phyloP scores from a whole-genome alignment of 139 green algal genomes.

The Haematococcus lacustris region DNA sequence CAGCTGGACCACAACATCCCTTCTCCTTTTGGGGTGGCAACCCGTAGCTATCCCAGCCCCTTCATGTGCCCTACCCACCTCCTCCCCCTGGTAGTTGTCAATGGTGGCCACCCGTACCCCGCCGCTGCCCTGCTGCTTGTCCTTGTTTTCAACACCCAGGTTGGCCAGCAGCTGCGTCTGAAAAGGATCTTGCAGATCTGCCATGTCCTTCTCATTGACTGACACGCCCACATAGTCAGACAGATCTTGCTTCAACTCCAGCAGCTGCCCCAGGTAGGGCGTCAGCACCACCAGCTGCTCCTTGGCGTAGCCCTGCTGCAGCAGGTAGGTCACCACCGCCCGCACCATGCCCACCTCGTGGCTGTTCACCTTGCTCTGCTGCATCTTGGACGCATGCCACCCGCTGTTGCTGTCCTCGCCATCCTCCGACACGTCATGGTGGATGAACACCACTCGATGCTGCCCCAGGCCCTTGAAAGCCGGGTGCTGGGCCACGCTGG shows the following conservation, averaged over 20 bases:
- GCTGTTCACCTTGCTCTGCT: slow-evolving; percentile 20
- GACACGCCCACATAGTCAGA: slow-evolving; percentile 8
- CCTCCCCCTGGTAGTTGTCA: slow-evolving; percentile 65
- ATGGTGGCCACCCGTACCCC: slow-evolving; percentile 60
- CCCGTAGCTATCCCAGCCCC: background rate
- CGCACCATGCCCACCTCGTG: slow-evolving; percentile 49
- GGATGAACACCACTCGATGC: slow-evolving; percentile 29
- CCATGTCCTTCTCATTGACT: slow-evolving; percentile 27
- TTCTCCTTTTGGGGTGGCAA: background rate
- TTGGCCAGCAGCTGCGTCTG: background rate
- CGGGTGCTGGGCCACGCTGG: slow-evolving; percentile 10
- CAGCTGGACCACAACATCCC: background rate
- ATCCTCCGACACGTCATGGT: slow-evolving; percentile 34
- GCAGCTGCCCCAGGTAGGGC: slow-evolving; percentile 71
- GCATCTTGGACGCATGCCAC: background rate
- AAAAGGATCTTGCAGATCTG: slow-evolving; percentile 6
- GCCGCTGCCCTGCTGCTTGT: background rate
- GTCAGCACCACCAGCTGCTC: slow-evolving; percentile 68
- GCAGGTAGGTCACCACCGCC: slow-evolving; percentile 45
- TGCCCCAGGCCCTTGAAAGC: slow-evolving; percentile 28
- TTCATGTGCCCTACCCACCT: background rate
- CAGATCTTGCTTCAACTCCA: slow-evolving; percentile 36
- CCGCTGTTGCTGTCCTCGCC: background rate
- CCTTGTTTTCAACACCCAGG: background rate
- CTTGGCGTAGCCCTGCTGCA: slow-evolving; percentile 53